Conservation (phyloP, 148 eudicot species). For the Dianthus caryophyllus region DNA sequence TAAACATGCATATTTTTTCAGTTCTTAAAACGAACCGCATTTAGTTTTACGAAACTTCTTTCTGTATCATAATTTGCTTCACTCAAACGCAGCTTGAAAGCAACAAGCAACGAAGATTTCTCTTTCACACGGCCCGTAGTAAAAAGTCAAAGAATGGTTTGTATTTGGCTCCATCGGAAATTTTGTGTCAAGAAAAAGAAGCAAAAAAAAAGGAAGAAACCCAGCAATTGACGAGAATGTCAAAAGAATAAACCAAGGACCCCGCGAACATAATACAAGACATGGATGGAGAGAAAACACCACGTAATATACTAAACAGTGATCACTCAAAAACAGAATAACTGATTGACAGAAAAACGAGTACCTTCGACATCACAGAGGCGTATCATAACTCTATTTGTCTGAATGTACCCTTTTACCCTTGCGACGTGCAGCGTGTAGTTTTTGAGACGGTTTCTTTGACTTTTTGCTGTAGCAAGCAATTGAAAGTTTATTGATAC, state of each 20-base stretch:
- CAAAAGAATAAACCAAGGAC: not conserved
- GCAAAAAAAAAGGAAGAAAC: not conserved
- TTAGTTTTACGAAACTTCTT: too few relatives aligned
- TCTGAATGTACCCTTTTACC: conserved; percentile 70
- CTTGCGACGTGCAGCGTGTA: conserved; percentile 62
- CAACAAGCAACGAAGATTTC: too few relatives aligned
- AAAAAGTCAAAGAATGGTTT: not conserved
- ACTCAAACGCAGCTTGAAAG: too few relatives aligned
- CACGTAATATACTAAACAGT: not conserved
- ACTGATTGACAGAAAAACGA: not conserved
- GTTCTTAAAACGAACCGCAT: too few relatives aligned
- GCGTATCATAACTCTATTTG: conserved; percentile 33
- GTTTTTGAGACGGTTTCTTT: conserved; percentile 36
- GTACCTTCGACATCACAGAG: conserved; percentile 22
- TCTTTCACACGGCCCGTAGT: too few relatives aligned
- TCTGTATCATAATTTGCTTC: too few relatives aligned
- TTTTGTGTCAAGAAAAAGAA: not conserved
- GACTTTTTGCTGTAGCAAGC: conserved; percentile 46
- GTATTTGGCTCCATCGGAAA: not conserved
- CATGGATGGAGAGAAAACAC: not conserved
- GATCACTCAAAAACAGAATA: conserved; percentile 1
- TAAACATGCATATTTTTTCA: too few relatives aligned
- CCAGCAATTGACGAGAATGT: not conserved
- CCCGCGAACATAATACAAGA: not conserved
- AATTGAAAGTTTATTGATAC: not conserved